These are phyloP conservation scores for Platismatia glauca DNA, from an alignment of 495 filamentous ascomycete genomes.

Conservation along the genomic window DNA sequence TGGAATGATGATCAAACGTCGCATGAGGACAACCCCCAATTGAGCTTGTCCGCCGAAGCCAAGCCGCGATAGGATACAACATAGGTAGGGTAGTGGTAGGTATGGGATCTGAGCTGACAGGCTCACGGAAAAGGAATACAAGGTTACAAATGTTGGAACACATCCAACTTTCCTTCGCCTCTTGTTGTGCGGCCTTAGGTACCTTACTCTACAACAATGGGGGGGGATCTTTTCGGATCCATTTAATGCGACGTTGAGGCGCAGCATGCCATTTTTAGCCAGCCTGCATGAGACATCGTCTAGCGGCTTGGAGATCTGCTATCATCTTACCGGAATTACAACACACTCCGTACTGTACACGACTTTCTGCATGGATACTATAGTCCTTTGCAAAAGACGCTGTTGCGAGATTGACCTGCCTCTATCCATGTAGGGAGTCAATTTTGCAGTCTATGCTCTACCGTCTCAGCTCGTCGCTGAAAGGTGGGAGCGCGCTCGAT, in stretches of 20 bases:
- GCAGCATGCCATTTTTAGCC: not conserved
- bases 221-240: not conserved
- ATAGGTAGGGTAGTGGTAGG: too few relatives aligned
- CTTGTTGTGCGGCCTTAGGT: too few relatives aligned
- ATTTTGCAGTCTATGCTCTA: not conserved
- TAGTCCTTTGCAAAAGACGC: too few relatives aligned
- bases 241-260: not conserved
- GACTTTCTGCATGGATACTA: too few relatives aligned
- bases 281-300: not conserved
- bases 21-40: not conserved
- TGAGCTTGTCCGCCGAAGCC: not conserved
- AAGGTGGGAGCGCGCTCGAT: not conserved
- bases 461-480: not conserved
- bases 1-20: slow-evolving; percentile 2
- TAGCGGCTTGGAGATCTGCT: not conserved
- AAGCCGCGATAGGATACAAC: too few relatives aligned
- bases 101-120: too few relatives aligned
- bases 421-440: not conserved
- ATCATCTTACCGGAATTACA: not conserved
- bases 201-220: too few relatives aligned
- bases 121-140: not conserved
- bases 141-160: not conserved
- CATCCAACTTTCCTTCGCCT: too few relatives aligned
- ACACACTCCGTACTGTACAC: too few relatives aligned
- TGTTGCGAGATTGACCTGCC: not conserved